Evolutionary conservation across 768 basidiomycete genomes (phyloP), one percentile per base, ranked within the genome.

Genomic region (Boletus subcaerulescens): DNA sequence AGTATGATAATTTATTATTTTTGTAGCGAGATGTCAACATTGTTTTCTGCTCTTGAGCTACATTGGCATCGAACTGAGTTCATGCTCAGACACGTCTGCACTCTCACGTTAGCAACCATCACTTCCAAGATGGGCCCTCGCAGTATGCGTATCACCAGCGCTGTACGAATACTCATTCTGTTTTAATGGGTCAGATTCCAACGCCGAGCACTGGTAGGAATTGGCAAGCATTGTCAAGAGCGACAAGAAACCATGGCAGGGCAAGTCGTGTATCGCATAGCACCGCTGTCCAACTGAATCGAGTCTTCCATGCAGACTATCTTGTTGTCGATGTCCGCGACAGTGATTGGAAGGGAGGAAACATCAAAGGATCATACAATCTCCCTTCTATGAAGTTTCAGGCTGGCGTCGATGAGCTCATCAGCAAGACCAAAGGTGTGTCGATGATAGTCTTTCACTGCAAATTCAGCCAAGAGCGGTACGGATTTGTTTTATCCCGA

Each of bases 301-400:
- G 41, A 3, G 18, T 17, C 11, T 39, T 39, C 32, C 31, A 13
- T 36, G 41, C 47, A 71, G 89, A 92, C 65, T 93, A 85, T 65
- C 68, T 86, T 31, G 78, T 93, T 42, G 80, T 93, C 39, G 91
- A 93, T 67, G 91, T 93, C 32, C 85, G 91, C n/a, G 91, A 91
- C 67, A 81, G 85, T 52, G 91, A 93, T 60, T 89, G 78, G 70
- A 74, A 66, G 12, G 91, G 91, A 60, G 91, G 91, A 36, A 87
- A 93, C 66, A 90, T 93, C 68, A 83, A 79, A 60, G 78, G 80
- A 57, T 77, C 81, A 40, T 63, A 80, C 54, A 82, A 89, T 63
- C 65, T 77, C 33, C 91, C 91, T 2, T 88, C 88, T 9, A 56
- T 66, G 29, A 76, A 76, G 46, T 91, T 92, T 69, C 66, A 79